Evolutionary conservation across 2,329 filamentous ascomycete genomes (phyloP).

Genomic region (Microsporum canis): DNA sequence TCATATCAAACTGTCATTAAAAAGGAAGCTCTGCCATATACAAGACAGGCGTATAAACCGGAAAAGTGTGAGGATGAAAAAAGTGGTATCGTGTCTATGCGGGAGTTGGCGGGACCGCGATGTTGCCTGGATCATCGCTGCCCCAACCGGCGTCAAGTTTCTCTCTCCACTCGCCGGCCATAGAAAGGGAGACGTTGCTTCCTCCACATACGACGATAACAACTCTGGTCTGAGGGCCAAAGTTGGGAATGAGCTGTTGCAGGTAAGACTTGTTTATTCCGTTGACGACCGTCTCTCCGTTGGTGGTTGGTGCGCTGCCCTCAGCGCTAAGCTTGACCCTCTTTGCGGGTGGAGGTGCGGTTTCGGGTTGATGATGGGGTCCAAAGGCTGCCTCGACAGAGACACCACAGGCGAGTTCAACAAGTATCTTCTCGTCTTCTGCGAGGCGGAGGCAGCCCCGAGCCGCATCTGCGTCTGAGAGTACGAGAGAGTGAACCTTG

Average conservation of each 20-base stretch:
- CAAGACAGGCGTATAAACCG: neutral
- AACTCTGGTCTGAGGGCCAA: constrained; percentile 57
- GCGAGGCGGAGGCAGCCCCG: constrained; percentile 64
- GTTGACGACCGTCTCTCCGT: neutral
- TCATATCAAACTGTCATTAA: neutral
- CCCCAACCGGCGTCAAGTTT: constrained; percentile 32
- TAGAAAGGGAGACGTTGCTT: constrained; percentile 51
- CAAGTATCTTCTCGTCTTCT: constrained; percentile 68
- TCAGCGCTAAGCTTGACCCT: constrained; percentile 3
- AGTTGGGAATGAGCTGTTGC: constrained; percentile 49
- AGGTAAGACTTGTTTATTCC: constrained; percentile 27
- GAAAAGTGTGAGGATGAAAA: no score
- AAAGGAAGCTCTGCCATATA: neutral
- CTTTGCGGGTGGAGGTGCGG: constrained; percentile 6
- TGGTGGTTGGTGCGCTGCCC: neutral
- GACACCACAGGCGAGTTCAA: constrained; percentile 78
- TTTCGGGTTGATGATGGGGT: constrained; percentile 11
- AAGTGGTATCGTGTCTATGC: neutral
- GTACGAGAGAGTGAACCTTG: constrained; percentile 49
- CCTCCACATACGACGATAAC: constrained; percentile 81
- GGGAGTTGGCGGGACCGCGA: neutral
- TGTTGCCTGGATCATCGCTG: neutral
- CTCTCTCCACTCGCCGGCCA: constrained; percentile 48
- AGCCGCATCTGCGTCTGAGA: constrained; percentile 68
- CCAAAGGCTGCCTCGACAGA: constrained; percentile 47